These are phyloP conservation scores for Vavraia culicis DNA, from an alignment of 371 early-diverging fungal species.

Conservation along the genomic window DNA sequence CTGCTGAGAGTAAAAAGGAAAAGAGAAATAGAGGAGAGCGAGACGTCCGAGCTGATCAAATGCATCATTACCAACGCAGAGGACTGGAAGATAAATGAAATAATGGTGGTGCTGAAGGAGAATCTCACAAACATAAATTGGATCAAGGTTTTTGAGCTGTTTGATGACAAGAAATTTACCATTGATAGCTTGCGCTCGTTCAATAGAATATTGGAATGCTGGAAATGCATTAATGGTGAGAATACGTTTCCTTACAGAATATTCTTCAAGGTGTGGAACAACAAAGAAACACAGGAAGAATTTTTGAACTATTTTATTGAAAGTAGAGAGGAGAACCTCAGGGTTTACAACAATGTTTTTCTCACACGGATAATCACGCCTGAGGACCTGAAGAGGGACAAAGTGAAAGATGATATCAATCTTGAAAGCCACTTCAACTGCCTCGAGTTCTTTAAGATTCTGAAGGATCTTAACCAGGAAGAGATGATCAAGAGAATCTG, in stretches of 20 bases:
- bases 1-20: constrained; percentile 9
- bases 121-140: constrained; percentile 25
- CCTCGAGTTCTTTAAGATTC: constrained; percentile 33
- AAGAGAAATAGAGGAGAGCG: constrained; percentile 13
- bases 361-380: constrained; percentile 18
- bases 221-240: constrained; percentile 22
- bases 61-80: constrained; percentile 26
- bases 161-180: constrained; percentile 18
- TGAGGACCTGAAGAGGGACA: constrained; percentile 12
- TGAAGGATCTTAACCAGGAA: too few species aligned
- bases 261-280: constrained; percentile 32
- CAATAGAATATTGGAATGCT: constrained; percentile 30
- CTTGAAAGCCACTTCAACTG: constrained; percentile 32
- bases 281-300: constrained; percentile 8
- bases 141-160: constrained; percentile 25
- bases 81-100: constrained; percentile 20
- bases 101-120: constrained; percentile 17
- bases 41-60: constrained; percentile 27
- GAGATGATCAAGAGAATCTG: too few species aligned
- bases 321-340: constrained; percentile 14
- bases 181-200: constrained; percentile 17
- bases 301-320: constrained; percentile 27
- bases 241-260: constrained; percentile 37
- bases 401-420: constrained; percentile 21
- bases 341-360: constrained; percentile 26